These are phyloP conservation scores for Oxalis stricta DNA, from an alignment of 441 rosid species.

Conservation along the genomic window DNA sequence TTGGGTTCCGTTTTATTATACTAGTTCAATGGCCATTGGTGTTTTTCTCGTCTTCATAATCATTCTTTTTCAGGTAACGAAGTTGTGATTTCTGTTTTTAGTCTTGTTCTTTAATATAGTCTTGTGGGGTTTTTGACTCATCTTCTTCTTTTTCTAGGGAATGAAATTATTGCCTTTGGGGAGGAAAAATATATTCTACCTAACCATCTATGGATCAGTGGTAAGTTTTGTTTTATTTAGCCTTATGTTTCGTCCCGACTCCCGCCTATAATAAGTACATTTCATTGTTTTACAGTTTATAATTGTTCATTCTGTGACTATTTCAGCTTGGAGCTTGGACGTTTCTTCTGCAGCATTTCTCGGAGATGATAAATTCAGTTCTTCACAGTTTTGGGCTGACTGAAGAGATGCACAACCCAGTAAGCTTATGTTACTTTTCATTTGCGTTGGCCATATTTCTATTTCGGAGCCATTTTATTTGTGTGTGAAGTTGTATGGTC, in stretches of 20 bases:
- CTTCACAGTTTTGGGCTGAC: slow-evolving; percentile 70
- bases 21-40: slow-evolving; percentile 90
- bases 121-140: not conserved
- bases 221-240: slow-evolving; percentile 31
- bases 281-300: slow-evolving; percentile 6
- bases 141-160: slow-evolving; percentile 28
- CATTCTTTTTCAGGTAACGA: slow-evolving; percentile 66
- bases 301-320: slow-evolving; percentile 3
- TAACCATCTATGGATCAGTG: slow-evolving; percentile 66
- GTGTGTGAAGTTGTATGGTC: too few relatives aligned
- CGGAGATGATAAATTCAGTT: slow-evolving; percentile 54
- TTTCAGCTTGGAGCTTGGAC: slow-evolving; percentile 84
- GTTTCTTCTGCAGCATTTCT: slow-evolving; percentile 62
- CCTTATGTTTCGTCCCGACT: slow-evolving; percentile 3
- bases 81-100: not conserved
- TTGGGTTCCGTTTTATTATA: slow-evolving; percentile 93
- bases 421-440: slow-evolving; percentile 19
- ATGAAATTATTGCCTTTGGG: slow-evolving; percentile 82
- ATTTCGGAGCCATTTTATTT: too few relatives aligned
- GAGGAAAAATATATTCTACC: slow-evolving; percentile 58
- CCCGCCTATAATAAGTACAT: slow-evolving; percentile 3
- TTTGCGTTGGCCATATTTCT: too few relatives aligned
- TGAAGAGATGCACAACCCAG: slow-evolving; percentile 90
- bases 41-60: slow-evolving; percentile 72
- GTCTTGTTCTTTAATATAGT: not conserved